Evolutionary conservation across 805 yeast genomes (phyloP), one percentile per base, ranked within the genome.

Genomic region (Saccharomycopsis sp.): DNA sequence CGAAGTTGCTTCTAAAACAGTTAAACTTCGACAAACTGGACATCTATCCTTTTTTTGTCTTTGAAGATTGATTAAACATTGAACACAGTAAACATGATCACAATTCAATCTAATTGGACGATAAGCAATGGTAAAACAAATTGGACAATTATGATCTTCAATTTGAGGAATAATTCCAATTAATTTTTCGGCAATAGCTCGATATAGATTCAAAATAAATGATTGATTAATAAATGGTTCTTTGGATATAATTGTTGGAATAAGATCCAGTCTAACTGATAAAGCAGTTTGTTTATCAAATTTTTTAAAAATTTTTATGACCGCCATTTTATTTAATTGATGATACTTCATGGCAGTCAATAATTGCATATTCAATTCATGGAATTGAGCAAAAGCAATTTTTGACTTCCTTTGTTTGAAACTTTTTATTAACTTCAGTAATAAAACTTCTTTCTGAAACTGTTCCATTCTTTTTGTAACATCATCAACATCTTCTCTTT

Each of bases 121-220:
- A 59, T 69, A 81, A 0, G 87, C 86, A 34, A 81, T 67, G 2
- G 72, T 66, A 55, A 72, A 69, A 53, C 92, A 81, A 8, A 81
- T 74, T 1, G 88, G 85, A 53, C 92, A 81, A 1, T 74, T 61
- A 51, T 79, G 81, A 54, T 82, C 89, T 36, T 81, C 88, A 3
- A 82, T 58, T 54, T 79, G 88, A 1, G 92, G 92, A 1, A 79
- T 61, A 1, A 81, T 56, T 21, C 69, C 65, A 28, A 81, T 55
- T 14, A 81, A 56, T 20, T 73, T 64, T 19, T 62, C 63, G 23
- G 78, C 69, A 26, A 81, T 74, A 21, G 77, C 65, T 28, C 59
- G 65, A 51, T 80, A 76, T 19, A 77, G 64, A 17, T 69, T 64
- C 47, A 67, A 69, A 0, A 79, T 70, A 34, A 78, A 56, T 5